Percentiles rank a stretch among this genome's conserved stretches.
Evolutionary conservation across 768 basidiomycete genomes (phyloP).

Genomic region (Erythrobasidium yunnanense): DNA sequence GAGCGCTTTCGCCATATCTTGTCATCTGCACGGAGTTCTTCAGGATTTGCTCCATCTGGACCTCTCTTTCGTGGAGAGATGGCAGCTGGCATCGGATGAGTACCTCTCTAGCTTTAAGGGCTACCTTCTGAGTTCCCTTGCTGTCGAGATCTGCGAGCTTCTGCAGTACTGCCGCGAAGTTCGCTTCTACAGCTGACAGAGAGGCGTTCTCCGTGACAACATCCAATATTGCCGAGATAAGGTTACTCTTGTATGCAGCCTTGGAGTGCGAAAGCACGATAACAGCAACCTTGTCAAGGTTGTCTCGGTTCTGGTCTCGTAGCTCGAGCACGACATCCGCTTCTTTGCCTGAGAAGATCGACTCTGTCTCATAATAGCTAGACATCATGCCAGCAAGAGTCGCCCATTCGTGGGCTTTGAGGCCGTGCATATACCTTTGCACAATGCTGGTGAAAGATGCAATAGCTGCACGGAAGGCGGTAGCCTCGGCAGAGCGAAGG

Average conservation of each 20-base stretch:
- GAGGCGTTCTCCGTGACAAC: constrained; percentile 72
- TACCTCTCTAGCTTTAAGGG: constrained; percentile 92
- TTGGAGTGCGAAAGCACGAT: constrained; percentile 92
- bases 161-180: constrained; percentile 64
- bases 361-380: constrained; percentile 75
- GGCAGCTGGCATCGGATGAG: constrained; percentile 93
- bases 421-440: constrained; percentile 65
- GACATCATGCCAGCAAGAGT: constrained; percentile 65
- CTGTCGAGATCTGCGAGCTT: constrained; percentile 77
- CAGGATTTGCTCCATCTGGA: constrained; percentile 88
- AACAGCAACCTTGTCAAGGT: constrained; percentile 73
- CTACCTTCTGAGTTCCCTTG: constrained; percentile 83
- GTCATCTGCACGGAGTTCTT: constrained; percentile 75
- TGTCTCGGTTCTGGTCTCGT: constrained; percentile 82
- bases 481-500: constrained; percentile 65
- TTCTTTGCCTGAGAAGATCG: constrained; percentile 83
- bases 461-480: constrained; percentile 66
- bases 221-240: constrained; percentile 75
- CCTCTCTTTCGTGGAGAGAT: constrained; percentile 82
- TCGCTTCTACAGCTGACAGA: constrained; percentile 65
- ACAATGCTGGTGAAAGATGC: constrained; percentile 57
- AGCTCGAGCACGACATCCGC: constrained; percentile 81
- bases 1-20: constrained; percentile 75
- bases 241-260: constrained; percentile 79
- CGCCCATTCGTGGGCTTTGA: constrained; percentile 74